Evolutionary conservation across 345 rosid species (phyloP), one percentile per base, ranked within the genome.

Genomic region (Stellera chamaejasme): DNA sequence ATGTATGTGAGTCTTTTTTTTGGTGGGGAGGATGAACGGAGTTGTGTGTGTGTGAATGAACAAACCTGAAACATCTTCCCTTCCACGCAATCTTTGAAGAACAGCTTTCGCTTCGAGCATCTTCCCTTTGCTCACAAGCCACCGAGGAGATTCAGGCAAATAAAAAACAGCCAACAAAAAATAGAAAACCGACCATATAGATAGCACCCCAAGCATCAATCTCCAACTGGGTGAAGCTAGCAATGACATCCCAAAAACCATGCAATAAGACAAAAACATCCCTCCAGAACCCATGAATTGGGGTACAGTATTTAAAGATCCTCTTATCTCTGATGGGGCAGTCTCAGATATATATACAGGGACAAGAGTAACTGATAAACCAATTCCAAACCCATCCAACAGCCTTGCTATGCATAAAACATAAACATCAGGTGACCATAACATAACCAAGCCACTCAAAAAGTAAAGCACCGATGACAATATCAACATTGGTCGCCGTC

Each of bases 101-200:
- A 84, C 97, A 39, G 11, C 53, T 63, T 83, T 84, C 12, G 99
- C 99, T 72, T 93, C 95, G 0, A 67, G 58, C 99, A 89, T 89
- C 69, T 53, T 87, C 48, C 99, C 99, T 80, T 89, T 93, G 66
- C 99, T 93, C 66, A 93, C 96, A 52, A 93, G 79, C 97, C 99
- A 93, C 69, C 99, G 85, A 72, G 99, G 99, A 48, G 99, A 89
- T 74, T 93, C 99, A 5, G 99, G 99, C 83, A 93, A 69, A 76
- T 77, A 93, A 69, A 93, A 81, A 63, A 93, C 81, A 0, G 87
- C 67, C 39, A 89, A 64, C 26, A 62, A 72, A 74, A 93, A 67
- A 48, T 84, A 93, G 7, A 87, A 15, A 10, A 89, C 62, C 5
- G 99, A 84, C 36, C 96, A 97, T 56, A 93, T 79, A 0, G 97